Conservation (phyloP, 1,284 basidiomycete species). For the Ganoderma lucidum region DNA sequence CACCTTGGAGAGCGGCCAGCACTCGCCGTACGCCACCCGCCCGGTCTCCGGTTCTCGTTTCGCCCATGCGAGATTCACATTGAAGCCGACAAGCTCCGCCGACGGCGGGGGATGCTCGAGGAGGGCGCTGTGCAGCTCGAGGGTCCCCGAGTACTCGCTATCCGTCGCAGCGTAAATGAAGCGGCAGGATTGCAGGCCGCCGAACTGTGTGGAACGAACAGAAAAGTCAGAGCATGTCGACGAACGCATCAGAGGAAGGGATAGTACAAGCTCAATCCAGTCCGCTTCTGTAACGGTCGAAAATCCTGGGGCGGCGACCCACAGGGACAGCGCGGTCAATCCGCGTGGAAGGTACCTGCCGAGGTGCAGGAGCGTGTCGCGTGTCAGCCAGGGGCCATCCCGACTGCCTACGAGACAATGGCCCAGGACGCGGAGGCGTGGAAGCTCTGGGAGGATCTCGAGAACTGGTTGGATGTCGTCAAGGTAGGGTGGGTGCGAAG, state of each 20-base stretch:
- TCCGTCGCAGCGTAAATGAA: not conserved
- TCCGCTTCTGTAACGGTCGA: not conserved
- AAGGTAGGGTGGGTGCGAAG: not conserved
- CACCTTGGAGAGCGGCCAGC: not conserved
- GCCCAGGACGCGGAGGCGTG: not conserved
- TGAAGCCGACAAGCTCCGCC: slow-evolving; percentile 17
- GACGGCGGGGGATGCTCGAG: slow-evolving; percentile 4
- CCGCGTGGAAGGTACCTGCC: not conserved
- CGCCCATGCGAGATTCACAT: slow-evolving; percentile 1
- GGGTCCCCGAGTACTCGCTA: not conserved
- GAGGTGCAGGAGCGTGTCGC: not conserved
- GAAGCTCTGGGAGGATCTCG: not conserved
- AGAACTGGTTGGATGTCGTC: not conserved
- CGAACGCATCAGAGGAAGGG: not conserved
- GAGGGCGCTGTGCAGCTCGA: not conserved
- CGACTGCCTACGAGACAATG: not conserved
- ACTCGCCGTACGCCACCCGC: not conserved
- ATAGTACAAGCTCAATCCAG: not conserved
- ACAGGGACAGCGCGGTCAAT: not conserved
- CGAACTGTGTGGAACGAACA: not conserved
- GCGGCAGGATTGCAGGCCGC: not conserved
- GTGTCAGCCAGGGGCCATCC: not conserved
- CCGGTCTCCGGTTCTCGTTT: not conserved
- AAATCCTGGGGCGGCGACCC: not conserved
- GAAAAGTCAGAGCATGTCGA: not conserved